Conservation (phyloP, 192 early-diverging fungal genomes). For the Entomortierella beljakovae region DNA sequence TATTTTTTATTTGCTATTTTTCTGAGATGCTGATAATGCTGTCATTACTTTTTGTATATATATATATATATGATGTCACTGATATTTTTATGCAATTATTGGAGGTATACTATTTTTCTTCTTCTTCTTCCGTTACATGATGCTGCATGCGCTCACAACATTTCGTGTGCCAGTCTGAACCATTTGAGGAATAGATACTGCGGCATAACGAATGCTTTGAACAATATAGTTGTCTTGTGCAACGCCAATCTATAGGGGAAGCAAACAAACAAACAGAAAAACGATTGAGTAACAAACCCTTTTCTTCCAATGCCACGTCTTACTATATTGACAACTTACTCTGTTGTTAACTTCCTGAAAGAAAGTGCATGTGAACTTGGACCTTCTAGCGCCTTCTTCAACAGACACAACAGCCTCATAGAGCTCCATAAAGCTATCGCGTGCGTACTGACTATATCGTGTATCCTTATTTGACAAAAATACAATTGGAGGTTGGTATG, state of each 20-base stretch:
- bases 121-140: too few species aligned
- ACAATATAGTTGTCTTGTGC: conserved; percentile 62
- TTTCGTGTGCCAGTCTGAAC: conserved; percentile 30
- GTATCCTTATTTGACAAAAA: conserved; percentile 61
- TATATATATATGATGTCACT: too few species aligned
- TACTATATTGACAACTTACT: conserved; percentile 2
- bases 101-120: too few species aligned
- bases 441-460: conserved; percentile 57
- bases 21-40: too few species aligned
- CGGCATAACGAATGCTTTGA: conserved; percentile 51
- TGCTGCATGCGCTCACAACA: conserved; percentile 32
- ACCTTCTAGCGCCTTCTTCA: conserved; percentile 49
- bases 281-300: too few species aligned
- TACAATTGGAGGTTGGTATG: conserved; percentile 58
- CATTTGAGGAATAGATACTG: conserved; percentile 43
- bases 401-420: conserved; percentile 57
- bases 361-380: conserved; percentile 60
- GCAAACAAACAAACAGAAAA: conserved; percentile 2
- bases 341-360: conserved; percentile 58
- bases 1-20: too few species aligned
- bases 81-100: too few species aligned
- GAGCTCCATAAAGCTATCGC: conserved; percentile 55
- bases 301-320: too few species aligned
- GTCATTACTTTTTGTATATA: too few species aligned
- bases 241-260: conserved; percentile 31